phyloP scores from a whole-genome alignment of 2,329 filamentous ascomycete genomes.

The Xylaria sp. region DNA sequence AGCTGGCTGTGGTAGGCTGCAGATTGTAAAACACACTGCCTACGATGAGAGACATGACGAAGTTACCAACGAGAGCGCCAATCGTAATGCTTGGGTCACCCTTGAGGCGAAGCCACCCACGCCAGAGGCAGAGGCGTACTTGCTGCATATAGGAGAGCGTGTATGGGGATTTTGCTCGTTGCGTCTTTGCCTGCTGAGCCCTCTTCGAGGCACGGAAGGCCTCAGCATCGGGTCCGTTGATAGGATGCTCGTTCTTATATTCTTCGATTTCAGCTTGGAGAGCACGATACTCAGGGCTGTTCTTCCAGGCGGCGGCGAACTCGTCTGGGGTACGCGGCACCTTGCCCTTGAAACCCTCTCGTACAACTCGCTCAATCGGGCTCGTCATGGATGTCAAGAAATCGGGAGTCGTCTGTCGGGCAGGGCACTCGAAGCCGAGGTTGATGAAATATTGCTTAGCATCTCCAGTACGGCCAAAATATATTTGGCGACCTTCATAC shows the following conservation, averaged over 20 bases:
- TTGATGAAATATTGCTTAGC: slow-evolving; percentile 70
- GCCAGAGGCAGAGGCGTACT: slow-evolving; percentile 77
- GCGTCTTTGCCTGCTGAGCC: slow-evolving; percentile 60
- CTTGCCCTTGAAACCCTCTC: slow-evolving; percentile 60
- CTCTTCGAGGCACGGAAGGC: slow-evolving; percentile 61
- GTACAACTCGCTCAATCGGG: slow-evolving; percentile 60
- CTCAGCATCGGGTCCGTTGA: slow-evolving; percentile 61
- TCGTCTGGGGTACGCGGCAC: slow-evolving; percentile 66
- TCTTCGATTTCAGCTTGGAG: slow-evolving; percentile 61
- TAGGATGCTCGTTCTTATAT: slow-evolving; percentile 59
- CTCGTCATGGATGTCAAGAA: slow-evolving; percentile 75
- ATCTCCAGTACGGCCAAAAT: slow-evolving; percentile 63
- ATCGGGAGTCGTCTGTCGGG: slow-evolving; percentile 72
- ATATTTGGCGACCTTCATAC: slow-evolving; percentile 67
- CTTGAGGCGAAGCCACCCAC: slow-evolving; percentile 77
- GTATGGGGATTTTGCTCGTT: slow-evolving; percentile 76
- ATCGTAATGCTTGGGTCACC: slow-evolving; percentile 79
- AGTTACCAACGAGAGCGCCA: slow-evolving; percentile 72
- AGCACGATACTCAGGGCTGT: slow-evolving; percentile 55
- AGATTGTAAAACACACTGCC: slow-evolving; percentile 83
- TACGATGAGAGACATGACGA: slow-evolving; percentile 77
- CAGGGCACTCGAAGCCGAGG: slow-evolving; percentile 70
- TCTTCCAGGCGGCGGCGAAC: slow-evolving; percentile 64
- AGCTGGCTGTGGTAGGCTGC: slow-evolving; percentile 66
- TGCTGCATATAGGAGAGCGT: slow-evolving; percentile 81